Evolutionary conservation across 345 rosid genomes (phyloP), one percentile per base, ranked within the genome.

Genomic region (Ceriops decandra): DNA sequence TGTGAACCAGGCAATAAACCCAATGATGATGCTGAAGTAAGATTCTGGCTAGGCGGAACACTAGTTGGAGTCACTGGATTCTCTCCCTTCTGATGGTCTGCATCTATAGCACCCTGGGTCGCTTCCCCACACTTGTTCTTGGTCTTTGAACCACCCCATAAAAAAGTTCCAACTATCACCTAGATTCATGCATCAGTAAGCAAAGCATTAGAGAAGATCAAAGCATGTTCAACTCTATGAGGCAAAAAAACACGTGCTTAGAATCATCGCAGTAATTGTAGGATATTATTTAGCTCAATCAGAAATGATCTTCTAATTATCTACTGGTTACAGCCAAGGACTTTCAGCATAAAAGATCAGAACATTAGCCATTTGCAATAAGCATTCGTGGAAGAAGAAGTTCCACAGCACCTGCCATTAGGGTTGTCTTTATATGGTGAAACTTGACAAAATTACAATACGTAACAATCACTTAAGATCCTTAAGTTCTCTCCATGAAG

Each of bases 161-260:
- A 28, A 76, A 91, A 95, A 84, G 95, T 95, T 67, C 99, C 99
- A 57, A 88, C 84, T 17, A 91, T 90, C 57, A 91, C 97, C 99
- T 95, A 78, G 67, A 47, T 53, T 51, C 59, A 56, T 21, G 47
- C 64, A 73, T 64, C 62, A 60, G 69, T 60, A 19, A 27, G 24
- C 17, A 58, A 35, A 70, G 62, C 60, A 26, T 35, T 22, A 60
- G 22, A 54, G 54, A 68, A 27, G 27, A 21, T 33, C 71, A 5
- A 51, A 56, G 24, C 16, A 5, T 22, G 13, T 30, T 68, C 24
- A 59, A 13, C 32, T 46, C 26, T 63, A 28, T 17, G 5, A 20
- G 58, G 27, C 16, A 22, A 15, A 54, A 54, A 69, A 47, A 10
- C 46, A 38, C 15, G 15, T 38, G 46, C 46, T 38, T 10, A 2